Conservation (phyloP, 2,329 filamentous ascomycete genomes). For the Drechslera avenae region DNA sequence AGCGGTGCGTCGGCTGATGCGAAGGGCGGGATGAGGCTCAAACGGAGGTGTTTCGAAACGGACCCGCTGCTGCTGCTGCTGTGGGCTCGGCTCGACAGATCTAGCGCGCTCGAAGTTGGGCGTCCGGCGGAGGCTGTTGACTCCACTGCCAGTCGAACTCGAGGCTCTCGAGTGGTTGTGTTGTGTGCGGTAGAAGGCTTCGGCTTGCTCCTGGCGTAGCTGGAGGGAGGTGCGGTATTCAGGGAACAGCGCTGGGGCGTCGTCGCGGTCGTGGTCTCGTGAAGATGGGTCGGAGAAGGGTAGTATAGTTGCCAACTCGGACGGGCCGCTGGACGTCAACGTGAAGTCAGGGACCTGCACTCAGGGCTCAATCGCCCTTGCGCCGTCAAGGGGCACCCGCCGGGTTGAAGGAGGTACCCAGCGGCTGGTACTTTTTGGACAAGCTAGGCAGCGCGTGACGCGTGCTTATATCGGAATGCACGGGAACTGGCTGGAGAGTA, state of each 20-base stretch:
- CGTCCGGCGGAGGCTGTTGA: constrained; percentile 60
- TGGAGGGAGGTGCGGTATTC: constrained; percentile 46
- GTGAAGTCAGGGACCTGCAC: constrained; percentile 23
- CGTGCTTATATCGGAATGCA: constrained; percentile 26
- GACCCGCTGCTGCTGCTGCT: constrained; percentile 41
- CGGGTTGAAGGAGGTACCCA: constrained; percentile 21
- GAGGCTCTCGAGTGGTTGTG: constrained; percentile 55
- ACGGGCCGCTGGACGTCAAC: constrained; percentile 36
- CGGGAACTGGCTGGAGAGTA: constrained; percentile 27
- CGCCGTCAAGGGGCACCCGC: constrained; percentile 29
- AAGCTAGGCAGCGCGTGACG: constrained; percentile 17
- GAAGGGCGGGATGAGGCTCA: constrained; percentile 61
- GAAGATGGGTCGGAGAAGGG: constrained; percentile 24
- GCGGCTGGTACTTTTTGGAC: constrained; percentile 20
- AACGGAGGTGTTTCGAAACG: constrained; percentile 41
- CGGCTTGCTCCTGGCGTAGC: constrained; percentile 52
- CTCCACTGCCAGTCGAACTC: constrained; percentile 57
- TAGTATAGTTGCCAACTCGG: constrained; percentile 37
- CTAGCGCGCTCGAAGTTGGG: constrained; percentile 55
- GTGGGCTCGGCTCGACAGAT: constrained; percentile 52
- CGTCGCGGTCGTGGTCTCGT: constrained; percentile 46
- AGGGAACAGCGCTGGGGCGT: constrained; percentile 33
- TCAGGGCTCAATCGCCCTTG: constrained; percentile 21
- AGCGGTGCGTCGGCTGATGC: constrained; percentile 82
- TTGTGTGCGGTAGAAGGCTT: constrained; percentile 41